Conservation (phyloP, 441 rosid genomes). For the Gossypium trilobum region DNA sequence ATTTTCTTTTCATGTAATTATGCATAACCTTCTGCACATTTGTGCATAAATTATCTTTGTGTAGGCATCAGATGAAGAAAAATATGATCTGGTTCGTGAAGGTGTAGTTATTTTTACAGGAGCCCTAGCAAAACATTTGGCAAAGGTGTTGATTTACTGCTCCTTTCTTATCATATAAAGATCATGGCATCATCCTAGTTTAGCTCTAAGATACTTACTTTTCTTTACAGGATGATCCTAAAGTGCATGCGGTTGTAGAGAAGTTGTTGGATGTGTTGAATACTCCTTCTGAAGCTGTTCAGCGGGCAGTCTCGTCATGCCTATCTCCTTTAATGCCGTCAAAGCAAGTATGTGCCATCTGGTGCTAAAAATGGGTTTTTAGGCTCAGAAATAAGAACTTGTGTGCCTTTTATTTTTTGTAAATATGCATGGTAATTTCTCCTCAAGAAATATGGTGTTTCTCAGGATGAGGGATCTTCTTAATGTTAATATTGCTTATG, state of each 20-base stretch:
- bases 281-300: constrained; percentile 99
- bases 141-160: constrained; percentile 43
- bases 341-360: constrained; percentile 50
- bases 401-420: background rate
- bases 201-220: constrained; percentile 16
- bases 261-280: constrained; percentile 92
- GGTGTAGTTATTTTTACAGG: constrained; percentile 97
- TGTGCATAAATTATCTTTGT: constrained; percentile 15
- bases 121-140: constrained; percentile 90
- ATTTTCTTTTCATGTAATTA: background rate
- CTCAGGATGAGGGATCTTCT: background rate
- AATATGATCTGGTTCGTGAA: constrained; percentile 94
- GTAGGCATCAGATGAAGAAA: constrained; percentile 90
- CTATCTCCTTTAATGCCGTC: constrained; percentile 86
- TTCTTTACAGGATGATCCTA: constrained; percentile 84
- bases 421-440: background rate
- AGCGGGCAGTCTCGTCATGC: constrained; percentile 87
- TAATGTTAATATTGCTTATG: constrained; percentile 18
- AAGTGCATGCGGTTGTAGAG: constrained; percentile 85
- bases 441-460: background rate
- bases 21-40: constrained; percentile 2
- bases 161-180: constrained; percentile 9
- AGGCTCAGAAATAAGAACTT: background rate
- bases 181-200: constrained; percentile 1
- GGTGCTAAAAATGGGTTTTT: constrained; percentile 8